Percentiles rank a stretch among this genome's conserved stretches.
Evolutionary conservation across 208 protist genomes (phyloP).

Genomic region (Trichomonas vaginalis): DNA sequence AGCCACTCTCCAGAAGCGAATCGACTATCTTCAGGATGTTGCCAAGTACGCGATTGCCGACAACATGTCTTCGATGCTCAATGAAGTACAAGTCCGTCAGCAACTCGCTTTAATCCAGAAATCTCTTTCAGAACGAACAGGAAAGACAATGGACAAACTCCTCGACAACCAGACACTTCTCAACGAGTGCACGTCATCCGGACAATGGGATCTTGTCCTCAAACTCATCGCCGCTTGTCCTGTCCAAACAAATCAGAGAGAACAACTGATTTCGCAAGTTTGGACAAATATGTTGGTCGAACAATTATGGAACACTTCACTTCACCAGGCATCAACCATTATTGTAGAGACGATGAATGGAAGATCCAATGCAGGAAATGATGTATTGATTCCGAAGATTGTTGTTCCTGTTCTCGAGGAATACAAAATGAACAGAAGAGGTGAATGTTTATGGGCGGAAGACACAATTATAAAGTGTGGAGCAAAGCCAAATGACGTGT

Average conservation of each 20-base stretch:
- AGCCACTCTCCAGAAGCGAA: not conserved
- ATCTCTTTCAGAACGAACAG: not conserved
- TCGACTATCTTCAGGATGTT: not conserved
- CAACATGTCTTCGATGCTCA: not conserved
- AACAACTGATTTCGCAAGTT: not conserved
- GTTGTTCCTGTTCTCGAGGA: not conserved
- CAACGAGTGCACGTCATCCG: not conserved
- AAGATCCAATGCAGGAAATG: not conserved
- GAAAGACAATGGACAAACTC: not conserved
- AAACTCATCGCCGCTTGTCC: not conserved
- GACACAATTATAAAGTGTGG: not conserved
- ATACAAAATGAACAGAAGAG: not conserved
- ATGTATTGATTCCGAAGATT: not conserved
- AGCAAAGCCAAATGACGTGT: too few relatives aligned
- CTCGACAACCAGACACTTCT: not conserved
- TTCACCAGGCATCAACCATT: not conserved
- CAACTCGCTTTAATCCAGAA: not conserved
- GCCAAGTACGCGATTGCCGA: not conserved
- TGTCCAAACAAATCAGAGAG: too few relatives aligned
- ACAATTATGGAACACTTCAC: not conserved
- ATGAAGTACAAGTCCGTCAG: not conserved
- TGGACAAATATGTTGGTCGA: not conserved
- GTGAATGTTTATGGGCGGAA: not conserved
- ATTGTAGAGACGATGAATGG: not conserved
- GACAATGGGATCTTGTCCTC: not conserved